phyloP scores from a whole-genome alignment of 192 early-diverging fungal genomes.

The Dissophora globulifera region DNA sequence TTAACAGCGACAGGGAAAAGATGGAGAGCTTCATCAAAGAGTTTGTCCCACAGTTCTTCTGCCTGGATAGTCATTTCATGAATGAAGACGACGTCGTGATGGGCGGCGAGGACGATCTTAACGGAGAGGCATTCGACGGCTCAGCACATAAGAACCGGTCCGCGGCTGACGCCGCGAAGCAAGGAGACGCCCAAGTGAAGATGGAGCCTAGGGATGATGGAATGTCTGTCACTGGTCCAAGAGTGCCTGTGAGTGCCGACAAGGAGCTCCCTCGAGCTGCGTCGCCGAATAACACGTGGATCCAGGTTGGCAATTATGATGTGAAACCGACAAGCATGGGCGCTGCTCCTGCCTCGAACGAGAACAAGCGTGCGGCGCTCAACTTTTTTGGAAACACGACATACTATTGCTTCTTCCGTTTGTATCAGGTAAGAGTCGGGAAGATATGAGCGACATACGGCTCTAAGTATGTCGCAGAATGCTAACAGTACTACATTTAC shows the following conservation, averaged over 20 bases:
- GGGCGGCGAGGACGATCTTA: conserved; percentile 62
- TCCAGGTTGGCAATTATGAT: conserved; percentile 50
- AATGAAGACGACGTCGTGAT: conserved; percentile 64
- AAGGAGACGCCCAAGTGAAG: conserved; percentile 41
- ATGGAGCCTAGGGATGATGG: conserved; percentile 40
- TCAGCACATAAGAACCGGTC: conserved; percentile 26
- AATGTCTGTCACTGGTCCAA: conserved; percentile 32
- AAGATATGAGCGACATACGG: too few relatives aligned
- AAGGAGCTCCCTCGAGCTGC: conserved; percentile 35
- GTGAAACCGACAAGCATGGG: conserved; percentile 55
- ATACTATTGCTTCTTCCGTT: conserved; percentile 90
- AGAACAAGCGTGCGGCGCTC: conserved; percentile 45
- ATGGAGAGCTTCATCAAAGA: conserved; percentile 80
- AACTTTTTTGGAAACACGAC: conserved; percentile 89
- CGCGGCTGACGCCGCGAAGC: conserved; percentile 12
- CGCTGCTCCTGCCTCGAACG: conserved; percentile 24
- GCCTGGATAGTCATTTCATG: conserved; percentile 59
- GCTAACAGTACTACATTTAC: too few relatives aligned
- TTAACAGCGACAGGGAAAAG: conserved; percentile 72
- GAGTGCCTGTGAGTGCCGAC: conserved; percentile 49
- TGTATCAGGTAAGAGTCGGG: conserved; percentile 75
- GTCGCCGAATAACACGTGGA: conserved; percentile 49
- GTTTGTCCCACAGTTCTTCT: conserved; percentile 79
- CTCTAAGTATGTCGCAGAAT: too few relatives aligned
- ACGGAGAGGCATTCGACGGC: conserved; percentile 19